Evolutionary conservation across 1,139 yeast genomes (phyloP).

Genomic region (Debaryomyces nepalensis): DNA sequence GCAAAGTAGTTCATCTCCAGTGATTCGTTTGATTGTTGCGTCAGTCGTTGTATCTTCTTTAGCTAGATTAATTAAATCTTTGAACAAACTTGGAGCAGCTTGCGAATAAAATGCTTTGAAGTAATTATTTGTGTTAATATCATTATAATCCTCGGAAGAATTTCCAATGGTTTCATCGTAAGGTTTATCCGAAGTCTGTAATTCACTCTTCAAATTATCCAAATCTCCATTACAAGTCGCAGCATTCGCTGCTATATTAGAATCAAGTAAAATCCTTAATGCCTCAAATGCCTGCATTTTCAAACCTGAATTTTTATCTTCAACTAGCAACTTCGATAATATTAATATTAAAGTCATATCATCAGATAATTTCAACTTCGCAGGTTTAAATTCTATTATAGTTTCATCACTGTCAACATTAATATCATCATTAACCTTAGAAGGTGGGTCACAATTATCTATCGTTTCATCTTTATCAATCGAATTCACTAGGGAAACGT

Average conservation of each 20-base stretch:
- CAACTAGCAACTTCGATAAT: conserved; percentile 62
- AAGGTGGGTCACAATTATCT: conserved; percentile 42
- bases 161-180: conserved; percentile 16
- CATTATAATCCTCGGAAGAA: conserved; percentile 33
- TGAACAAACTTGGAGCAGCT: conserved; percentile 65
- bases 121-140: conserved; percentile 54
- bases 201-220: conserved; percentile 19
- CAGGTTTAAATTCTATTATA: conserved; percentile 22
- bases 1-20: conserved; percentile 47
- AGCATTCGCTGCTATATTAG: conserved; percentile 41
- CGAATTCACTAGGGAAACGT: conserved; percentile 64
- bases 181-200: conserved; percentile 12
- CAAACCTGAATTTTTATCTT: conserved; percentile 71
- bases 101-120: conserved; percentile 62
- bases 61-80: conserved; percentile 47
- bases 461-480: conserved; percentile 40
- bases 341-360: conserved; percentile 68
- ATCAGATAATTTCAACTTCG: conserved; percentile 46
- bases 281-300: conserved; percentile 88
- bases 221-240: conserved; percentile 20
- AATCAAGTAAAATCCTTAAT: conserved; percentile 69
- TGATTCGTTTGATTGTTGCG: conserved; percentile 18
- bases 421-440: conserved; percentile 12
- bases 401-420: conserved; percentile 24
- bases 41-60: conserved; percentile 15